Evolutionary conservation across 2,329 filamentous ascomycete genomes (phyloP).

Genomic region (Trichophyton mentagrophytes): DNA sequence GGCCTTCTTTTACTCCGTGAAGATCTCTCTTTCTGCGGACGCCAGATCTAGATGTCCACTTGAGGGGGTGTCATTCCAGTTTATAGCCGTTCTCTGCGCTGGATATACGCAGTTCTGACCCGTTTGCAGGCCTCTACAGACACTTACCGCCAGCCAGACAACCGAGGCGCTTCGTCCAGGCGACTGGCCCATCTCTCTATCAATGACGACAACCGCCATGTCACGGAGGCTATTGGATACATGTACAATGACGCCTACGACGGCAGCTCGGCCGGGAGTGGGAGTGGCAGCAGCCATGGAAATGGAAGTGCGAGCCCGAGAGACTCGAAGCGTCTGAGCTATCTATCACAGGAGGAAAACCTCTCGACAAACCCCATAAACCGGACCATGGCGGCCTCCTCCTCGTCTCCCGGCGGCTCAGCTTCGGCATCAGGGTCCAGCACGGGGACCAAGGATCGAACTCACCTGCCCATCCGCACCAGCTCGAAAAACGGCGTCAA

Average conservation of each 20-base stretch:
- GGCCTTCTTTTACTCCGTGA: neutral
- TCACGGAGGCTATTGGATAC: constrained; percentile 84
- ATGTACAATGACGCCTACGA: constrained; percentile 64
- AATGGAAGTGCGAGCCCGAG: constrained; percentile 19
- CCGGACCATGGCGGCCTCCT: constrained; percentile 20
- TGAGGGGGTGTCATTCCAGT: neutral
- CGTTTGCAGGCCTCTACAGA: neutral
- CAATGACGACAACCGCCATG: constrained; percentile 84
- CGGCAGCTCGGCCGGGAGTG: constrained; percentile 1
- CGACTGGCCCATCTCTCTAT: constrained; percentile 48
- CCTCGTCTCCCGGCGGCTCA: constrained; percentile 14
- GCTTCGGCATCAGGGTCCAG: constrained; percentile 3
- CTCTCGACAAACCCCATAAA: constrained; percentile 28
- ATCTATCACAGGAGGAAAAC: constrained; percentile 43
- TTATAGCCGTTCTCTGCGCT: neutral
- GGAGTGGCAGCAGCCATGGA: neutral
- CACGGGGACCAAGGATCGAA: constrained; percentile 12
- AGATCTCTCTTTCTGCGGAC: too few species aligned
- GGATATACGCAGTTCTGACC: neutral
- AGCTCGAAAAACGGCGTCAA: constrained; percentile 23
- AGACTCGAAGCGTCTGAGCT: constrained; percentile 61
- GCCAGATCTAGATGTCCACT: neutral
- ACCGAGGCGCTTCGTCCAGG: neutral
- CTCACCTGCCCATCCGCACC: constrained; percentile 10
- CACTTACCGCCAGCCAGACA: constrained; percentile 3